Percentiles rank a stretch among this genome's conserved stretches.
Evolutionary conservation across 2,329 filamentous ascomycete species (phyloP).

Genomic region (Raffaelea deltoideospora): DNA sequence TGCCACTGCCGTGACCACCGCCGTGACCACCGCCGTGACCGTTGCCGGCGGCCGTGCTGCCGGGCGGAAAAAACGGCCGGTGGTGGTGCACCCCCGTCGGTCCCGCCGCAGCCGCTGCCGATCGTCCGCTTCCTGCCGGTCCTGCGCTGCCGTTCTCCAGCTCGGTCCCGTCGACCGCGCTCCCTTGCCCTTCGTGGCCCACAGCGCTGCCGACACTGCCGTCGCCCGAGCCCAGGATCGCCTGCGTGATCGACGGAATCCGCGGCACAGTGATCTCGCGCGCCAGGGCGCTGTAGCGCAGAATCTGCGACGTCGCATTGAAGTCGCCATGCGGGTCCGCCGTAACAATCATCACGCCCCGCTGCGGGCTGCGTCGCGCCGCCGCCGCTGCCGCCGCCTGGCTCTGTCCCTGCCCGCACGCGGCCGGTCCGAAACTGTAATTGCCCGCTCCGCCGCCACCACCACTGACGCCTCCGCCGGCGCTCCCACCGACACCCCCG

Average conservation of each 20-base stretch:
- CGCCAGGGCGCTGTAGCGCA: constrained; percentile 85
- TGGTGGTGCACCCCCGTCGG: constrained; percentile 12
- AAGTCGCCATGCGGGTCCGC: constrained; percentile 88
- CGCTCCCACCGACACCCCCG: too few species aligned
- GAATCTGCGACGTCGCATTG: constrained; percentile 90
- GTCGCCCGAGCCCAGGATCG: constrained; percentile 33
- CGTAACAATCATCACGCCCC: constrained; percentile 89
- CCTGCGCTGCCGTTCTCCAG: too few species aligned
- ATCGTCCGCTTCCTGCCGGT: too few species aligned
- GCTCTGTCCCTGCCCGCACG: too few species aligned
- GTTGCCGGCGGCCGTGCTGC: constrained; percentile 11
- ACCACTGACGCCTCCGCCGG: too few species aligned
- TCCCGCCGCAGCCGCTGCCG: too few species aligned
- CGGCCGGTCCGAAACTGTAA: too few species aligned
- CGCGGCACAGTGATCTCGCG: constrained; percentile 85
- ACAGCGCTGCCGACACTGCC: constrained; percentile 16
- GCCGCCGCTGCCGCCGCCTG: constrained; percentile 14
- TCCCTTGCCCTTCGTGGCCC: too few species aligned
- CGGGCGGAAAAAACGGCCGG: constrained; percentile 26
- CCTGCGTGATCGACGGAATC: constrained; percentile 66
- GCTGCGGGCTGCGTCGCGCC: constrained; percentile 54
- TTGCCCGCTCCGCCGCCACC: too few species aligned
- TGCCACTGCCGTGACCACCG: neutral
- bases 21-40: neutral
- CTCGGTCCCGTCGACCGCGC: too few species aligned